Conservation (phyloP, 805 yeast species). For the Cyberlindnera galapagoensis region DNA sequence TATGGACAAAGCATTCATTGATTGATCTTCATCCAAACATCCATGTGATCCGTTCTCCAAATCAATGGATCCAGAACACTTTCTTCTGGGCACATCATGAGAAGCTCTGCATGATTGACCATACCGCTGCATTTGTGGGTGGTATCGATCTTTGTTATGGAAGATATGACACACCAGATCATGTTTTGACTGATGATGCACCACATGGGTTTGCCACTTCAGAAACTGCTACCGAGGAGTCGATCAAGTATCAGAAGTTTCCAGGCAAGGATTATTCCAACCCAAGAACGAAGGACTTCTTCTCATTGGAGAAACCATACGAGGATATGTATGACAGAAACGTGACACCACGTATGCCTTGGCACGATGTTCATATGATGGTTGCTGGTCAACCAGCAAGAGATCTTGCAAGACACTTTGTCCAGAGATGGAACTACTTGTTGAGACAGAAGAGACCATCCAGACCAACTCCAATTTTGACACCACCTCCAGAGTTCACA, state of each 20-base stretch:
- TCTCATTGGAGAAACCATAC: slow-evolving; percentile 73
- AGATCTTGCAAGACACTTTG: slow-evolving; percentile 89
- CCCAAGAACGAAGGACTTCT: slow-evolving; percentile 88
- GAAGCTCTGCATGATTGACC: slow-evolving; percentile 80
- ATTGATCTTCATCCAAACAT: slow-evolving; percentile 80
- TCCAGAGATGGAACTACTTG: slow-evolving; percentile 94
- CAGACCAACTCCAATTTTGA: slow-evolving; percentile 80
- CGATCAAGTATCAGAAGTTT: slow-evolving; percentile 51
- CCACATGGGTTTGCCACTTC: slow-evolving; percentile 28
- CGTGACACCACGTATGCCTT: slow-evolving; percentile 89
- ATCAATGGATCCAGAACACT: slow-evolving; percentile 87
- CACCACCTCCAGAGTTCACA: slow-evolving; percentile 88
- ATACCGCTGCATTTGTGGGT: slow-evolving; percentile 84
- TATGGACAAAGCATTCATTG: slow-evolving; percentile 91
- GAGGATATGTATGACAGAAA: slow-evolving; percentile 88
- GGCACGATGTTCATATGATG: slow-evolving; percentile 99
- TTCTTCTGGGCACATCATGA: slow-evolving; percentile 99
- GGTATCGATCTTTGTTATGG: slow-evolving; percentile 97
- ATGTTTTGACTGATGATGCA: slow-evolving; percentile 75
- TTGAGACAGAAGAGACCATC: slow-evolving; percentile 92
- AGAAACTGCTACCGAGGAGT: slow-evolving; percentile 32
- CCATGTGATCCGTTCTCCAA: slow-evolving; percentile 90
- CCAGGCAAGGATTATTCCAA: slow-evolving; percentile 98
- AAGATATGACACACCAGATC: slow-evolving; percentile 95
- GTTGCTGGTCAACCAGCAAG: slow-evolving; percentile 92